Base-by-base conservation (phyloP, 208 protist species). In the Trypanosoma scelopori region DNA sequence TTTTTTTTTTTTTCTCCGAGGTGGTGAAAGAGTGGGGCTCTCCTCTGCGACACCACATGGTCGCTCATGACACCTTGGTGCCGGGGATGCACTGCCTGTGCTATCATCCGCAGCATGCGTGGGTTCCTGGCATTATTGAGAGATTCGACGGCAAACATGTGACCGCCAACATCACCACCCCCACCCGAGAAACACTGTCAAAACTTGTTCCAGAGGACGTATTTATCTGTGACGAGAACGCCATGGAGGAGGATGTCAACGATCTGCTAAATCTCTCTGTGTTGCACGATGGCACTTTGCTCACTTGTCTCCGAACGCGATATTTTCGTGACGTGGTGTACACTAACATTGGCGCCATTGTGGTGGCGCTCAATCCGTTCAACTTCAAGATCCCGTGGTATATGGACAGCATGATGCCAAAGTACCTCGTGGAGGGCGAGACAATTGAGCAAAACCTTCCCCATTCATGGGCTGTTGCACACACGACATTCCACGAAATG, bases 371-470 rank as follows among this genome's bases (percentile, higher is more conserved):
- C 0, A 84, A 84, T 68, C 78, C 78, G 9, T 84, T 84, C 52
- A 84, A 84, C 30, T 84, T 72, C 48, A 76, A 66, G 3, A 84
- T 84, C 6, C 69, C 74, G n/a, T 72, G 65, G 49, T 81, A 76
- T 51, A 77, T 69, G 55, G 78, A 81, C 50, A 56, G 69, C 30
- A 77, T 69, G 20, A 80, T 80, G 74, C 50, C 69, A n/a, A 64
- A 61, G 16, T 80, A 80, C 32, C 65, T 80, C 25, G 39, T 35
- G 4, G 74, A 80, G 30, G 74, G 74, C 15, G 69, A 75, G 37
- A 46, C 48, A 7, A 76, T 80, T 62, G 22, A 80, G 37, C 56
- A 53, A 18, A 76, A 71, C 53, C 37, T 75, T 6, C 78, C 78
- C 9, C 78, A 84, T 55, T 74, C 61, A 12, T 84, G 74, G 74